These are phyloP conservation scores for Ceratorhiza oryzae-sativae DNA, from an alignment of 1,284 basidiomycete species.

Conservation along the genomic window DNA sequence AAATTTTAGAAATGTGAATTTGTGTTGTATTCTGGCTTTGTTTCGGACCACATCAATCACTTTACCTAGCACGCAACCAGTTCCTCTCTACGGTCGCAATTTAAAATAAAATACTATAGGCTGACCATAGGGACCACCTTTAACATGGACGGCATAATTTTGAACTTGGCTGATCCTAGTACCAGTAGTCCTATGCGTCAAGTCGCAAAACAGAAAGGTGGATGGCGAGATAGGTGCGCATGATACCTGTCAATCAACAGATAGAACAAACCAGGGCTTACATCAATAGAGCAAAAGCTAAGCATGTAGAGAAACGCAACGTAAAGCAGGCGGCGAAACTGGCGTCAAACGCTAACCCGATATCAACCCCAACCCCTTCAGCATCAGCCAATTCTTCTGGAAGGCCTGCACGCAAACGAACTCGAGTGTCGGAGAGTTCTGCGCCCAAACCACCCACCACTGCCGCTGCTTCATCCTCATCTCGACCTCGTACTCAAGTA, in stretches of 20 bases:
- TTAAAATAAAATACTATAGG: too few relatives aligned
- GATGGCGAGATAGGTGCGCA: constrained; percentile 84
- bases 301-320: constrained; percentile 41
- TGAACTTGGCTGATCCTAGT: constrained; percentile 63
- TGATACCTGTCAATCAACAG: too few relatives aligned
- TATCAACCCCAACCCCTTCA: not conserved
- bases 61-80: not conserved
- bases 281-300: constrained; percentile 51
- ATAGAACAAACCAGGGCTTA: constrained; percentile 30
- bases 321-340: constrained; percentile 42
- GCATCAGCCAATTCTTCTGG: constrained; percentile 18
- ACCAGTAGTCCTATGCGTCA: constrained; percentile 47
- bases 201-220: constrained; percentile 67
- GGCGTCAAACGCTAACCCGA: not conserved
- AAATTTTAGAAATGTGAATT: constrained; percentile 28
- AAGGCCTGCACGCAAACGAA: constrained; percentile 4
- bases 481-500: constrained; percentile 64
- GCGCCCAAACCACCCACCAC: constrained; percentile 5
- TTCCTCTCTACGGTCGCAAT: not conserved
- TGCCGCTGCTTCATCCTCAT: constrained; percentile 40
- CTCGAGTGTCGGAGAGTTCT: not conserved
- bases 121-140: too few relatives aligned
- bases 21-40: not conserved
- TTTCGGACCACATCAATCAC: not conserved
- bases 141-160: constrained; percentile 65